Base-by-base conservation (phyloP, 1,284 basidiomycete genomes). In the Heterobasidion parviporum region DNA sequence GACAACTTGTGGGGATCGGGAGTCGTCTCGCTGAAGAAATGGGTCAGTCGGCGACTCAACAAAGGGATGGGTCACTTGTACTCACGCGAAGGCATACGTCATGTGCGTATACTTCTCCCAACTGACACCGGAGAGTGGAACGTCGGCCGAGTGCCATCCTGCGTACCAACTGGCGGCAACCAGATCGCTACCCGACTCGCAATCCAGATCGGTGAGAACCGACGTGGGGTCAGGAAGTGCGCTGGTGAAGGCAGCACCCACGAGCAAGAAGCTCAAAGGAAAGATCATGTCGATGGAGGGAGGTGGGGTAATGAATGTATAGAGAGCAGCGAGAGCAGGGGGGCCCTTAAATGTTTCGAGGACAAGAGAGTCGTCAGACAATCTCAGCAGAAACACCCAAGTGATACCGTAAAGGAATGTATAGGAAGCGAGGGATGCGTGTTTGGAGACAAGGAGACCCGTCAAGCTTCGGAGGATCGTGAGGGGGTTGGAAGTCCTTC, bases 101-200 rank as follows among this genome's bases (percentile, higher is more conserved):
- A 87, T 67, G 60, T 81, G 77, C 6, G 80, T 85, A 68, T 87
- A 87, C 66, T 78, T 77, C 35, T 68, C 63, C 84, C 83, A 87
- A 60, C 73, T 74, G 54, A 87, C 74, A 48, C 75, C 65, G 36
- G 72, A 65, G 47, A 84, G 71, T 0, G 77, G 70, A 62, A 78
- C 76, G 59, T 73, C 71, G 16, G 66, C 57, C 4, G 73, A 63
- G 64, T 82, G 80, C 81, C 82, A 87, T 26, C 82, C 80, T 47
- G 84, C 75, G 62, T 78, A 86, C 84, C 84, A 87, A 20, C 81
- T 77, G 49, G 80, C 72, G 41, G 80, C 63, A 41, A 85, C 55
- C 16, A 52, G 34, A 3, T 51, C 49, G n/a, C 35, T 26, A n/a
- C n/a, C 38, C 36, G 32, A 18, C 33, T n/a, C 18, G 35, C 15